Evolutionary conservation across 148 eudicot genomes (phyloP).

Genomic region (Spergularia marina): DNA sequence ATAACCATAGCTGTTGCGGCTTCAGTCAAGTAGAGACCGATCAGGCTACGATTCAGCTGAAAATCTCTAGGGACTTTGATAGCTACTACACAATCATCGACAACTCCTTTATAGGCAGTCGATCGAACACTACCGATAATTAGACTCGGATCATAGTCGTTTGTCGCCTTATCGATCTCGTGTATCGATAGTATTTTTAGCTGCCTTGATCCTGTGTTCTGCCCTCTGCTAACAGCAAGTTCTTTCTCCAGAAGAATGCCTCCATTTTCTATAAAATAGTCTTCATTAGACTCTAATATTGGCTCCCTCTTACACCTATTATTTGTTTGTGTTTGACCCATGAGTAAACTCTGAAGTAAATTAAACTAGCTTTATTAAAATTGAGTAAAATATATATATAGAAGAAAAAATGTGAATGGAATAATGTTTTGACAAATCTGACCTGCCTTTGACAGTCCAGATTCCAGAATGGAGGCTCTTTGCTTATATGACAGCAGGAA

Average conservation of each 20-base stretch:
- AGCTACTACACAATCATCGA: slow-evolving; percentile 10
- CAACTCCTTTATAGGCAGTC: slow-evolving; percentile 7
- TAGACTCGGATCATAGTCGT: slow-evolving; percentile 17
- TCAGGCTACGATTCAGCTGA: background rate
- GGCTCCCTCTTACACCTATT: too few relatives aligned
- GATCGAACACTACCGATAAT: slow-evolving; percentile 11
- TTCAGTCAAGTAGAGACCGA: slow-evolving; percentile 23
- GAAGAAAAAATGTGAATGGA: background rate
- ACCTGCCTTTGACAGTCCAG: background rate
- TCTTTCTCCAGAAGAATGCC: slow-evolving; percentile 23
- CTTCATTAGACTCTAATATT: slow-evolving; percentile 8
- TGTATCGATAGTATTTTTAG: slow-evolving; percentile 14
- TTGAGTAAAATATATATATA: background rate
- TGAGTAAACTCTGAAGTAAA: too few relatives aligned
- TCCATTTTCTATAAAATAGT: slow-evolving; percentile 25
- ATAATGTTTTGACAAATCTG: too few relatives aligned
- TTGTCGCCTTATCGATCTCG: slow-evolving; percentile 26
- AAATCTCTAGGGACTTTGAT: slow-evolving; percentile 7
- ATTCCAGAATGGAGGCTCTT: background rate
- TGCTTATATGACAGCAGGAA: background rate
- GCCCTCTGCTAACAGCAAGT: slow-evolving; percentile 16
- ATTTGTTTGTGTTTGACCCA: too few relatives aligned
- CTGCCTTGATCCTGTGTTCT: slow-evolving; percentile 12
- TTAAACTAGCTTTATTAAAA: too few relatives aligned
- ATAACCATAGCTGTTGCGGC: slow-evolving; percentile 24